Base-by-base conservation (phyloP, 2,329 filamentous ascomycete species). In the Bipolaris oryzae region DNA sequence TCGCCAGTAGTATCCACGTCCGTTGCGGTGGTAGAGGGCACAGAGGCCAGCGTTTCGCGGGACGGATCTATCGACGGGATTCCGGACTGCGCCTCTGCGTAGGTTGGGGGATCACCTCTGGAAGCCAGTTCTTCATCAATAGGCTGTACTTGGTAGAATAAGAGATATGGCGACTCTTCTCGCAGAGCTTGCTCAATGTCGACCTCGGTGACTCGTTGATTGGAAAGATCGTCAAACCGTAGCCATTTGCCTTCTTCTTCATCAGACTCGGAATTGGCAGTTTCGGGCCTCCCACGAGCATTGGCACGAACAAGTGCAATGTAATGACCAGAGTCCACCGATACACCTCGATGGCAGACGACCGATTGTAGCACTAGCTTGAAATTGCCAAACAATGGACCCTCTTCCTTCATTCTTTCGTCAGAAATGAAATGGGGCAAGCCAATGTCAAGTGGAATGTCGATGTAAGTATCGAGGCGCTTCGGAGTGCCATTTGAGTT, bases 71-170 rank as follows among this genome's bases (percentile, higher is more conserved):
- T 49, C 3, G 66, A 64, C 2, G 64, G 64, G 5, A 62, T 35
- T 16, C 54, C 57, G 9, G 57, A 63, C 33, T 68, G 53, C 20
- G 62, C 60, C 54, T 80, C 79, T 10, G 71, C 67, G 50, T 82
- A 81, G 4, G 62, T 72, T 0, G 80, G 79, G 34, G 79, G 74
- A 47, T 74, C 71, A 16, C 74, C 70, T 57, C 73, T 62, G 10
- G 63, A 60, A 44, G 74, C 73, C n/a, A 78, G 76, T 61, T 89
- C 84, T 53, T 93, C 90, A 28, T 91, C 86, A 69, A 96, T 92
- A 0, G 94, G 93, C 28, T 96, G 85, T 38, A 98, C 91, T 74
- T 97, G 94, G 71, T 97, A 99, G 76, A 98, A 98, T 0, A 99
- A 81, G 6, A 98, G 84, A 73, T 98, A 98, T 0, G 95, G 94